Conservation (phyloP, 768 basidiomycete genomes). For the Collybiopsis luxurians region DNA sequence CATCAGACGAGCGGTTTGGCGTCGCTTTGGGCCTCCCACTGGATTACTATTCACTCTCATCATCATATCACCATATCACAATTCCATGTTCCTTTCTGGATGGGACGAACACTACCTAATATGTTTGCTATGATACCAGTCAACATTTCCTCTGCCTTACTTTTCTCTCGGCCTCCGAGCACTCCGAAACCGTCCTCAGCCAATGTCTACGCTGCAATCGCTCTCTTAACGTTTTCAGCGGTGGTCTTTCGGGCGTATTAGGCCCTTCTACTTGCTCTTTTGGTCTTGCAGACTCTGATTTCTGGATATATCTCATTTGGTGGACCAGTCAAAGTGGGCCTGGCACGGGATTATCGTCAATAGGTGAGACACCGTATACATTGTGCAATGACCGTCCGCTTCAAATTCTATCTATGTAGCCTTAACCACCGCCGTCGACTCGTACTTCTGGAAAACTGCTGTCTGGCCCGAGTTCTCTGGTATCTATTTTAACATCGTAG, state of each 20-base stretch:
- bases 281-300: conserved; percentile 54
- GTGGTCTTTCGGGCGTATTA: conserved; percentile 83
- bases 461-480: conserved; percentile 87
- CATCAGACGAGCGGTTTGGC: conserved; percentile 58
- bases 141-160: conserved; percentile 50
- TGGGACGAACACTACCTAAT: conserved; percentile 91
- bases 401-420: conserved; percentile 32
- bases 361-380: conserved; percentile 38
- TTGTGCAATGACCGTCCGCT: background rate
- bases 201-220: conserved; percentile 42
- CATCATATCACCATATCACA: conserved; percentile 78
- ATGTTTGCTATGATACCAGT: conserved; percentile 83
- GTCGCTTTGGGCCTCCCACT: conserved; percentile 60
- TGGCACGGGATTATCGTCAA: conserved; percentile 47
- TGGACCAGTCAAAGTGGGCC: conserved; percentile 46
- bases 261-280: conserved; percentile 57
- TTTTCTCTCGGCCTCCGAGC: conserved; percentile 44
- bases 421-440: conserved; percentile 67
- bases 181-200: conserved; percentile 31
- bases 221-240: conserved; percentile 61
- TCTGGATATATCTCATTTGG: conserved; percentile 39
- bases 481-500: conserved; percentile 80
- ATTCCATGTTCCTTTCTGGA: conserved; percentile 93
- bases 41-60: conserved; percentile 63
- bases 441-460: conserved; percentile 74